Percentiles rank a stretch among this genome's conserved stretches.
Evolutionary conservation across 257 asterid genomes (phyloP).

Genomic region (Apocynum venetum): DNA sequence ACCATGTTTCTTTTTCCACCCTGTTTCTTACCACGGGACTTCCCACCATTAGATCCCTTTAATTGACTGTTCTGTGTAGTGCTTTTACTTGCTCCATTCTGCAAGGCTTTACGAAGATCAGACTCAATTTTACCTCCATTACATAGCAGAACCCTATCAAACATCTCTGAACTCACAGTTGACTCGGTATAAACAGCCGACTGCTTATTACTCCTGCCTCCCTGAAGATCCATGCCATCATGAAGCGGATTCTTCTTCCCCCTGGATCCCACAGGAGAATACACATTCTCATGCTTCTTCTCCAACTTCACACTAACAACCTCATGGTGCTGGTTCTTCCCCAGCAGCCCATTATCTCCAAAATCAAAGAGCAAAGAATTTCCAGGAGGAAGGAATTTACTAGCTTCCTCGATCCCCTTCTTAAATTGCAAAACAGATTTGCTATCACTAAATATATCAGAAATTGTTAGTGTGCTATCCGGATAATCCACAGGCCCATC

Average conservation of each 20-base stretch:
- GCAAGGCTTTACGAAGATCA: constrained; percentile 60
- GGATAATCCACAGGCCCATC: constrained; percentile 55
- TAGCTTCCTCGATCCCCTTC: constrained; percentile 66
- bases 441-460: constrained; percentile 41
- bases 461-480: constrained; percentile 34
- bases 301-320: constrained; percentile 29
- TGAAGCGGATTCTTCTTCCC: constrained; percentile 56
- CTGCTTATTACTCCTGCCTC: constrained; percentile 63
- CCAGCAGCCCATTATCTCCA: constrained; percentile 18
- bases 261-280: constrained; percentile 31
- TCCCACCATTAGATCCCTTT: constrained; percentile 42
- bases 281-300: constrained; percentile 22
- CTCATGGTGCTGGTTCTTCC: constrained; percentile 25
- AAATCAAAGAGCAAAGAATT: constrained; percentile 27
- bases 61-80: constrained; percentile 21
- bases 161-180: constrained; percentile 49
- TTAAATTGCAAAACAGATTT: constrained; percentile 51
- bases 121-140: constrained; percentile 63
- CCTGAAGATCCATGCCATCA: constrained; percentile 34
- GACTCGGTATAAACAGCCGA: constrained; percentile 59
- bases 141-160: constrained; percentile 64
- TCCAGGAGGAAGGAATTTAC: constrained; percentile 52
- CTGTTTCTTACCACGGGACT: constrained; percentile 48
- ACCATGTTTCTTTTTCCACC: constrained; percentile 45
- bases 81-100: constrained; percentile 40